Evolutionary conservation across 768 basidiomycete species (phyloP), one percentile per base, ranked within the genome.

Genomic region (Amanita pallidorosea): DNA sequence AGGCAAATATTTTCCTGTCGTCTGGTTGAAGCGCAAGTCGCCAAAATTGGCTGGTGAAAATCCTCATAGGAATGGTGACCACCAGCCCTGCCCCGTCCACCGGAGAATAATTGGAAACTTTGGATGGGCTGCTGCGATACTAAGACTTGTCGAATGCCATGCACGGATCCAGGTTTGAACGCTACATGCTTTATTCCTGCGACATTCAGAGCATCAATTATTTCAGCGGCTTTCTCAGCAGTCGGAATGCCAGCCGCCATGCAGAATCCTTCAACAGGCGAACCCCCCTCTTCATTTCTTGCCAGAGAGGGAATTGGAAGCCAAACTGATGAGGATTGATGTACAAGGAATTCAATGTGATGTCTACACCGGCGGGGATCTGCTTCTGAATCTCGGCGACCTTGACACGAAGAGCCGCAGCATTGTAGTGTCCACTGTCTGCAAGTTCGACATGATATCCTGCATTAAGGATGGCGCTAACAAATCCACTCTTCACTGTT

Each of bases 21-120:
- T 53, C 96, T 87, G 62, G 98, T 97, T 13, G 85, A 70, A 34
- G 82, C 77, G 65, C 98, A 99, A 0, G 94, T 97, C 35, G 84
- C 70, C 45, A 98, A 72, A 58, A 97, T 80, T 1, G 96, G 95
- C 65, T 94, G 92, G 61, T 97, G 95, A 80, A 98, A 94, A 64
- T 99, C 96, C 65, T 99, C 96, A 66, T 83, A 98, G 2, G 90
- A 94, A 70, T 98, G 96, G 60, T 99, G 96, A 45, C 96, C 96
- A 55, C 96, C 96, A 17, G 94, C 96, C 57, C 96, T 91, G 33
- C 96, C 96, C 96, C 45, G 96, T 99, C 96, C 96, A 98, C 63
- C 97, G 96, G 55, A 97, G 72, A 67, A 99, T 94, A 67, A 99
- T 83, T 7, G 96, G 95, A 76, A 90, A 98, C 69, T 91, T 84